Conservation (phyloP, 1,284 basidiomycete species). For the Neolentinus lepideus region DNA sequence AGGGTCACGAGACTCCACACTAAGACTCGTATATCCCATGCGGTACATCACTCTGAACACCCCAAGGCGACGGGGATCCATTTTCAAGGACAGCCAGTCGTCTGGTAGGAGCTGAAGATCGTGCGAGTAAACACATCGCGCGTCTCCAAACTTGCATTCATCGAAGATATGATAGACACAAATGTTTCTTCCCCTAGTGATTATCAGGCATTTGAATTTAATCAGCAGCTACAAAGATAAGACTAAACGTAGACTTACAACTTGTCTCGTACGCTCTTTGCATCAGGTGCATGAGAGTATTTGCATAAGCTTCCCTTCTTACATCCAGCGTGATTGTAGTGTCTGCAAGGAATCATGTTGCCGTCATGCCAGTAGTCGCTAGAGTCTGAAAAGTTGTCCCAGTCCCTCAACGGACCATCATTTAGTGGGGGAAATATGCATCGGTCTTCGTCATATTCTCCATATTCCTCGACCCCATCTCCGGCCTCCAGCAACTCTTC, state of each 20-base stretch:
- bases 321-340: slow-evolving; percentile 44
- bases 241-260: slow-evolving; percentile 27
- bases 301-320: slow-evolving; percentile 28
- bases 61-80: background rate
- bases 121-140: slow-evolving; percentile 30
- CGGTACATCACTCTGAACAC: no score
- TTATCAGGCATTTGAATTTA: no score
- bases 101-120: slow-evolving; percentile 20
- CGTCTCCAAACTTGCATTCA: slow-evolving; percentile 23
- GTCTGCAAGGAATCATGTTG: slow-evolving; percentile 41
- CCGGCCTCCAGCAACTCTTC: slow-evolving; percentile 5
- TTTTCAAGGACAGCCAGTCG: background rate
- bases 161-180: slow-evolving; percentile 28
- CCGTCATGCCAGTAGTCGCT: slow-evolving; percentile 42
- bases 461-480: background rate
- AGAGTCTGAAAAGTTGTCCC: slow-evolving; percentile 32
- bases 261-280: slow-evolving; percentile 40
- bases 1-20: background rate
- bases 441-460: slow-evolving; percentile 19
- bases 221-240: slow-evolving; percentile 2
- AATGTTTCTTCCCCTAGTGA: slow-evolving; percentile 29
- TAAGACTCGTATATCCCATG: background rate
- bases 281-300: slow-evolving; percentile 44
- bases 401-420: slow-evolving; percentile 2
- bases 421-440: slow-evolving; percentile 19